Percentiles rank a stretch among this genome's conserved stretches.
Conservation (phyloP, 2,329 filamentous ascomycete genomes). For the Beauveria pseudobassiana region DNA sequence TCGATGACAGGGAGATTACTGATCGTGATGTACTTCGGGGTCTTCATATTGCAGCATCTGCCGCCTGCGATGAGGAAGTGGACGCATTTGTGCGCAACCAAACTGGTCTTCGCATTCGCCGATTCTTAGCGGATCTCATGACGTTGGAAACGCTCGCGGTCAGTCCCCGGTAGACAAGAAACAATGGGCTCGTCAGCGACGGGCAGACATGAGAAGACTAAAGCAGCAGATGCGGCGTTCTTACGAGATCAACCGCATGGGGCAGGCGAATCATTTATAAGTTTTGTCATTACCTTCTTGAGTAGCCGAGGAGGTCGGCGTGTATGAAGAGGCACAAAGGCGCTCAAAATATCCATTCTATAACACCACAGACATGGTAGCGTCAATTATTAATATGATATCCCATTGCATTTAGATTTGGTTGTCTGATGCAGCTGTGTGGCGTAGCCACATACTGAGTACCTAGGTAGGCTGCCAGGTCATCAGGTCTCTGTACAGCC, state of each 20-base stretch:
- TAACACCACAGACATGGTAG: slow-evolving; percentile 6
- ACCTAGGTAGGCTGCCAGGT: too few relatives aligned
- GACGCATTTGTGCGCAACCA: slow-evolving; percentile 44
- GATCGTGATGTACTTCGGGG: slow-evolving; percentile 48
- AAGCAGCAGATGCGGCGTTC: slow-evolving; percentile 30
- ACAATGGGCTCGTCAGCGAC: slow-evolving; percentile 22
- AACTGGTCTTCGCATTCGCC: slow-evolving; percentile 45
- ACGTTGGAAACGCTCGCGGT: slow-evolving; percentile 39
- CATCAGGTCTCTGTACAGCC: background rate
- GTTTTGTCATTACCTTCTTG: background rate
- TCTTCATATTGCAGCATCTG: slow-evolving; percentile 46
- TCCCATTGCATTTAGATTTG: background rate
- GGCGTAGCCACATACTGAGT: background rate
- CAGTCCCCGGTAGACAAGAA: slow-evolving; percentile 19
- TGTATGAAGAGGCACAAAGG: slow-evolving; percentile 1
- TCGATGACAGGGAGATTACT: slow-evolving; percentile 32
- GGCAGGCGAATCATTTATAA: background rate
- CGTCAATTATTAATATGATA: slow-evolving; percentile 4
- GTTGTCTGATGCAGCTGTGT: background rate
- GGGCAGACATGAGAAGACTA: slow-evolving; percentile 26
- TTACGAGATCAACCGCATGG: slow-evolving; percentile 18
- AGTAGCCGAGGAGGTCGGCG: background rate
- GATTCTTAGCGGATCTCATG: slow-evolving; percentile 47
- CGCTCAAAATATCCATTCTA: slow-evolving; percentile 2
- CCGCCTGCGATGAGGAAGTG: slow-evolving; percentile 47